Evolutionary conservation across 2,329 filamentous ascomycete genomes (phyloP), one percentile per base, ranked within the genome.

Genomic region (Botrytis medusae): DNA sequence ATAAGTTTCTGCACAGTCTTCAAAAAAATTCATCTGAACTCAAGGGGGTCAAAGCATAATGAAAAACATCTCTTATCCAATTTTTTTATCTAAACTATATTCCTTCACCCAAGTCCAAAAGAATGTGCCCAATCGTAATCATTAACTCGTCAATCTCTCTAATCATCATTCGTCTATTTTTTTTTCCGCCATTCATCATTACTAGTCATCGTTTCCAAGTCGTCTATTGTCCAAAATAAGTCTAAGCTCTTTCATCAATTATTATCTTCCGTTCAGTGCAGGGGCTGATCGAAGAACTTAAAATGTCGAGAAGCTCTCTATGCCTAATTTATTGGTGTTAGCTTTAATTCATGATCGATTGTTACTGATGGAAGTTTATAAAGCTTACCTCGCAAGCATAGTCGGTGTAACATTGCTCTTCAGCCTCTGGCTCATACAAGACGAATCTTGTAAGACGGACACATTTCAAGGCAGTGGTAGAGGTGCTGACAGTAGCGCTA

Each of bases 321-420:
- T 10, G 34, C 51, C 62, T 72, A 12, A 57, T 40, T 60, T 1
- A 60, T 72, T 51, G n/a, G 69, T 42, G 63, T 69, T 54, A 69
- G 62, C 63, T 72, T 72, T 68, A 32, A 25, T 40, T 61, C 18
- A 29, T 32, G 32, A 20, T 51, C 22, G 32, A 10, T 22, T 25
- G 20, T n/a, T 25, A 25, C 4, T 22, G n/a, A 10, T 5, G 16
- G 44, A 4, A 7, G 25, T 42, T 51, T 7, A 29, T 44, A 22
- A 62, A 60, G 20, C 70, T 63, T 70, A 70, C 67, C 10, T 71
- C 7, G 44, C 72, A 73, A 54, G 72, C 72, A 29, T 71, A 71
- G 37, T 73, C 72, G 6, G 57, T 70, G 67, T 71, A 73, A 37
- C 72, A 73, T 44, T 71, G 57, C n/a, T 46, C 67, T 16, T 32